Conservation (phyloP, 2,329 filamentous ascomycete species). For the Lachnellula arida region DNA sequence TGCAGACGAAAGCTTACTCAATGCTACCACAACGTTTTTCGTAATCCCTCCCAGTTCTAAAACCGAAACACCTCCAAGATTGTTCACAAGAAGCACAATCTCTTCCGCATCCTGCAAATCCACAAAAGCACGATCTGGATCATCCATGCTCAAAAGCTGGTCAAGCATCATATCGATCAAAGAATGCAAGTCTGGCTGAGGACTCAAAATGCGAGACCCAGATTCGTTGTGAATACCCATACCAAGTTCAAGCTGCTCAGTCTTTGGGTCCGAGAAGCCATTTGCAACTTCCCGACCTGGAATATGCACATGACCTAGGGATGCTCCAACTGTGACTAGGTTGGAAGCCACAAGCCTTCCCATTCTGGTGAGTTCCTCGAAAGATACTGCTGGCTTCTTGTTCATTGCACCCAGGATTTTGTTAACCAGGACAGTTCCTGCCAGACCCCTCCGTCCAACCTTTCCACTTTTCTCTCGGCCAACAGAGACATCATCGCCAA, state of each 20-base stretch:
- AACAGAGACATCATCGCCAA: conserved; percentile 38
- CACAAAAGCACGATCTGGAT: conserved; percentile 8
- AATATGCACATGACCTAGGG: conserved; percentile 45
- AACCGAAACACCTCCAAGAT: conserved; percentile 11
- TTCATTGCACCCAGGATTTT: conserved; percentile 31
- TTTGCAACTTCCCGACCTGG: conserved; percentile 37
- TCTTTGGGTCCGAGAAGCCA: conserved; percentile 34
- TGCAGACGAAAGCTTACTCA: conserved; percentile 17
- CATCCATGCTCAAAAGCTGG: conserved; percentile 33
- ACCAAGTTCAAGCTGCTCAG: conserved; percentile 35
- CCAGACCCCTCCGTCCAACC: conserved; percentile 43
- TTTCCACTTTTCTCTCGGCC: conserved; percentile 42
- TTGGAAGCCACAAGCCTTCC: conserved; percentile 9
- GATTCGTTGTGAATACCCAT: conserved; percentile 50
- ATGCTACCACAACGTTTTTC: conserved; percentile 34
- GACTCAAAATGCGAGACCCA: conserved; percentile 25
- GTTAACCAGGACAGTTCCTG: conserved; percentile 43
- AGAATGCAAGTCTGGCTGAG: neutral
- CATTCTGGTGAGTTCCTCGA: conserved; percentile 8
- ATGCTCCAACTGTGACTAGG: conserved; percentile 36
- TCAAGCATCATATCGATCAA: conserved; percentile 34
- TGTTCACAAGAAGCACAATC: conserved; percentile 16
- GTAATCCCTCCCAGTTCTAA: conserved; percentile 45
- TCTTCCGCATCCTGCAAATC: conserved; percentile 16
- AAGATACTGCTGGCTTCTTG: neutral